Evolutionary conservation across 495 filamentous ascomycete genomes (phyloP), one percentile per base, ranked within the genome.

Genomic region (Neurospora sp.): DNA sequence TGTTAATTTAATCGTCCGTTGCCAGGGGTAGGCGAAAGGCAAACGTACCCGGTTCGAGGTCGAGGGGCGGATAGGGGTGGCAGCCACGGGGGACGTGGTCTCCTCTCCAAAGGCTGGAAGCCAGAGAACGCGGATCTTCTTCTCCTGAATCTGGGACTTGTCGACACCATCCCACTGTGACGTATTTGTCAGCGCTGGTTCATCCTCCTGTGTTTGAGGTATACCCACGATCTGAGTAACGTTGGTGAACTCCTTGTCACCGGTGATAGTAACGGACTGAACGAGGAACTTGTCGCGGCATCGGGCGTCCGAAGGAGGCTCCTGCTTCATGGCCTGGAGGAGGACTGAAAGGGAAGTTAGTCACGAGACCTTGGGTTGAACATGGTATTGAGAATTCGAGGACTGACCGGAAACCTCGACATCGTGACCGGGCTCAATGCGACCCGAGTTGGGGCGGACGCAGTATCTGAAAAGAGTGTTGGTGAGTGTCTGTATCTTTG

Each of bases 201-300:
- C 69, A 70, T 40, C 14, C 45, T 40, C 41, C 38, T 8, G 16
- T 44, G 10, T 20, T 31, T 68, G 72, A 71, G 53, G 53, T 68
- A 69, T 72, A 82, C 92, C 76, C 86, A 97, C 94, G 78, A 97
- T 93, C 27, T 92, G 85, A 48, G 87, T 83, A n/a, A 95, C 87
- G 78, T 89, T 95, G 40, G 85, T 85, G 74, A 90, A 91, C 77
- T 98, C 94, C 83, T 91, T 91, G 74, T 97, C 94, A 72, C 87
- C 87, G 5, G 91, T 90, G 75, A 99, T 92, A 41, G 89, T 84
- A 72, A 97, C 93, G 22, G 95, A 96, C 83, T 99, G 96, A 42
- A 99, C 96, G 69, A 99, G 88, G 81, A 99, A 99, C 84, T 99
- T 99, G 85, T 99, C 96, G 79, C 93, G 90, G 86, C 95, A 98